These are phyloP conservation scores for Paracoccidioides brasiliensis DNA, from an alignment of 2,329 filamentous ascomycete genomes.

Conservation along the genomic window DNA sequence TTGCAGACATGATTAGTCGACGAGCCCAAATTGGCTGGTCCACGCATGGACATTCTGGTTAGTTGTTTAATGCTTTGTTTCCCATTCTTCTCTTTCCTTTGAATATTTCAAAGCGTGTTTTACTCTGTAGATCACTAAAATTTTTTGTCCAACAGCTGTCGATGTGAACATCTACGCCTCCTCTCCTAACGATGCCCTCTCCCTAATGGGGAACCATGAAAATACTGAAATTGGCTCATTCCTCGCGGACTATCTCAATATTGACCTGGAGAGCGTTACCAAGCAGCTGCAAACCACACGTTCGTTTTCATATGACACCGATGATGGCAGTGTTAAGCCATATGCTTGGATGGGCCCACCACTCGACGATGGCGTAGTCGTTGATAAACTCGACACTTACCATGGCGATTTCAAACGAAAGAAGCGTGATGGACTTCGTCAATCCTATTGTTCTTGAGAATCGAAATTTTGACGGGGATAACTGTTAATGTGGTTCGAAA, in stretches of 20 bases:
- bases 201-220: conserved; percentile 74
- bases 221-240: conserved; percentile 88
- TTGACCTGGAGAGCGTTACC: conserved; percentile 69
- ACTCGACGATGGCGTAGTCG: conserved; percentile 23
- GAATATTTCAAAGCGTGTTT: background rate
- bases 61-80: conserved; percentile 4
- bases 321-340: conserved; percentile 10
- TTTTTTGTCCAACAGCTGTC: conserved; percentile 42
- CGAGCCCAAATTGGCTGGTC: conserved; percentile 87
- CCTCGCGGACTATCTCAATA: conserved; percentile 60
- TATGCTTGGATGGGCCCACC: conserved; percentile 31
- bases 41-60: conserved; percentile 72
- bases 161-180: conserved; percentile 96
- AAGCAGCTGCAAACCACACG: conserved; percentile 46
- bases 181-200: conserved; percentile 47
- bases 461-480: conserved; percentile 1
- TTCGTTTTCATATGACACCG: conserved; percentile 9
- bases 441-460: background rate
- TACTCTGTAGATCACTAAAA: background rate
- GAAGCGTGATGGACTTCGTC: conserved; percentile 17
- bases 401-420: conserved; percentile 31
- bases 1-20: conserved; percentile 76
- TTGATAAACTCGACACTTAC: conserved; percentile 31
- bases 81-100: background rate
- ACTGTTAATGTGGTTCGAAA: conserved; percentile 20